Conservation (phyloP, 495 filamentous ascomycete species). For the Rhizodiscina lignyota region DNA sequence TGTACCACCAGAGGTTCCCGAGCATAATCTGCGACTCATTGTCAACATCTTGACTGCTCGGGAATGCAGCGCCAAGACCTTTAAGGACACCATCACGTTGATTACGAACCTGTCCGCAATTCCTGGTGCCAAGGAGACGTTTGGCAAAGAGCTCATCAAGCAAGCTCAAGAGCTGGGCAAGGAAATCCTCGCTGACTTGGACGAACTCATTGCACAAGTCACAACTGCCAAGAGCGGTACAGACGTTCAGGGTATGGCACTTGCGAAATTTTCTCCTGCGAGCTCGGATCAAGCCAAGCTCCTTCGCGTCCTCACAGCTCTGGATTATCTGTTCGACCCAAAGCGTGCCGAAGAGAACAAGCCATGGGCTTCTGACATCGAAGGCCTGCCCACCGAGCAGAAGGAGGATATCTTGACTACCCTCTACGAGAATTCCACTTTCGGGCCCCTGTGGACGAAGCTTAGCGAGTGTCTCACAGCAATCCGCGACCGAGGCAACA, state of each 20-base stretch:
- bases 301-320: constrained; percentile 78
- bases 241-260: constrained; percentile 83
- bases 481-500: constrained; percentile 79
- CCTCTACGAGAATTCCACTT: constrained; percentile 80
- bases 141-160: constrained; percentile 74
- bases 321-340: constrained; percentile 71
- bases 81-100: constrained; percentile 87
- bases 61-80: constrained; percentile 92
- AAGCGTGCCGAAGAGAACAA: constrained; percentile 39
- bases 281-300: constrained; percentile 93
- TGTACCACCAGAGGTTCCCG: constrained; percentile 73
- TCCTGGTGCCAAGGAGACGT: constrained; percentile 74
- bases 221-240: constrained; percentile 72
- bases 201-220: constrained; percentile 77
- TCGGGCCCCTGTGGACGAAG: constrained; percentile 79
- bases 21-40: constrained; percentile 77
- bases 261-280: constrained; percentile 89
- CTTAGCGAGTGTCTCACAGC: constrained; percentile 81
- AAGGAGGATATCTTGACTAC: constrained; percentile 72
- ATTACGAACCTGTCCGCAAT: constrained; percentile 96
- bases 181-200: constrained; percentile 67
- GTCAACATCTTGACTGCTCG: constrained; percentile 90
- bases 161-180: constrained; percentile 74
- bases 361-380: constrained; percentile 11
- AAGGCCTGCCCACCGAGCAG: constrained; percentile 18